Conservation (phyloP, 1,139 yeast genomes). For the Saccharomyces hybrid region DNA sequence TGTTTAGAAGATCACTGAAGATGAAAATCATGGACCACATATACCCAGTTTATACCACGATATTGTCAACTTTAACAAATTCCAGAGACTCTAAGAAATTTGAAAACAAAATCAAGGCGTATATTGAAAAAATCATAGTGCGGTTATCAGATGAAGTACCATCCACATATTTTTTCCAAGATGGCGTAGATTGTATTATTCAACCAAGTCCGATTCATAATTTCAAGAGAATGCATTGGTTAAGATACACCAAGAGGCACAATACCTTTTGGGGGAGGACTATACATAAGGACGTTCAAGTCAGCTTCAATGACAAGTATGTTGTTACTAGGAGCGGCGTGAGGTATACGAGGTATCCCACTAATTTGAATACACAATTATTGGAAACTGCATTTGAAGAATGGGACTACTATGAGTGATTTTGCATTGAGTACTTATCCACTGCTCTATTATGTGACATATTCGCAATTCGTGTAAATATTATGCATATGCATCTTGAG, state of each 20-base stretch:
- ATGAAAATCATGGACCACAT: constrained; percentile 17
- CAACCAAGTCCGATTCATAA: constrained; percentile 25
- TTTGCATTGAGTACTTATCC: neutral
- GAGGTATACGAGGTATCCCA: constrained; percentile 23
- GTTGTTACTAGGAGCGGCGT: constrained; percentile 23
- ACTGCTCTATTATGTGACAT: neutral
- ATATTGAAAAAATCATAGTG: constrained; percentile 10
- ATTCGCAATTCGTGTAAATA: constrained; percentile 1
- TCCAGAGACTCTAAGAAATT: constrained; percentile 10
- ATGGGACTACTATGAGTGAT: constrained; percentile 18
- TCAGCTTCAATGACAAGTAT: constrained; percentile 12
- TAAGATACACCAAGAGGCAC: constrained; percentile 20
- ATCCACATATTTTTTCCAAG: constrained; percentile 17
- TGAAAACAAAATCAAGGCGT: constrained; percentile 11
- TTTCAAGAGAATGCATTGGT: constrained; percentile 28
- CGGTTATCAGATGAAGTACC: constrained; percentile 19
- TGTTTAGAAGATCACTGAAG: constrained; percentile 14
- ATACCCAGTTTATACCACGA: constrained; percentile 18
- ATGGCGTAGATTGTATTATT: constrained; percentile 21
- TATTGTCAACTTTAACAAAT: constrained; percentile 12
- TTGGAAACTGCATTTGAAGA: constrained; percentile 23
- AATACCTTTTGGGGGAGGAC: constrained; percentile 21
- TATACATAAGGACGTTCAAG: constrained; percentile 18
- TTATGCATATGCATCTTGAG: neutral
- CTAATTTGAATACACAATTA: constrained; percentile 17